Evolutionary conservation across 2,329 filamentous ascomycete genomes (phyloP), one percentile per base, ranked within the genome.

Genomic region (Ceratocystis harringtonii): DNA sequence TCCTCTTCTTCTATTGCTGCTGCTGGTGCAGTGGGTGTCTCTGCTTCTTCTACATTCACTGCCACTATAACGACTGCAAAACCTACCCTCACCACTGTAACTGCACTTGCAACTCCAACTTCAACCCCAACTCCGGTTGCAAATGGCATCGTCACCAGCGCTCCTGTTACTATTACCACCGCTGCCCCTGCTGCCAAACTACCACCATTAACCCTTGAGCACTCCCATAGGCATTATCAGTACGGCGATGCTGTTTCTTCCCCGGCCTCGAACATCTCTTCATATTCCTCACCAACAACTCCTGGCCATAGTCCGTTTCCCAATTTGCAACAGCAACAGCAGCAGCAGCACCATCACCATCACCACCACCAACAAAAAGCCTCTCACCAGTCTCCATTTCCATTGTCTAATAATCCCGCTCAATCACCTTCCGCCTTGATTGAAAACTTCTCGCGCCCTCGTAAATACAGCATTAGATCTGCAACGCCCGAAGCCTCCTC

Each of bases 381-480:
- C 36, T 28, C 45, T 36, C 57, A 19, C 30, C 25, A 30, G n/a
- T 36, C 57, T 44, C 1, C 36, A 4, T 32, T 41, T 7, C 58
- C 30, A 36, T 19, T 17, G 41, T 17, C 22, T 43, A 62, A 48
- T 28, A 2, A 30, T 12, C 57, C 22, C 1, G 36, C 41, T 6
- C 41, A 22, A 22, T 45, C 41, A 15, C 19, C 45, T 22, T 36
- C 71, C 63, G 73, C 75, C 69, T 71, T 72, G 58, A 75, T 82
- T 58, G 79, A 79, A 70, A 84, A 84, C 72, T 84, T 84, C 71
- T 84, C 82, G n/a, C 77, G 82, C 48, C 82, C 82, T 52, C 76
- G 82, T 66, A 82, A 81, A 68, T 74, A 76, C 48, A 84, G 81
- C 71, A 76, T 81, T 67, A 77, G 64, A 7, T 65, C 68, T 22